Evolutionary conservation across 1,139 yeast species (phyloP).

Genomic region (Yamadazyma atmosphaerica): DNA sequence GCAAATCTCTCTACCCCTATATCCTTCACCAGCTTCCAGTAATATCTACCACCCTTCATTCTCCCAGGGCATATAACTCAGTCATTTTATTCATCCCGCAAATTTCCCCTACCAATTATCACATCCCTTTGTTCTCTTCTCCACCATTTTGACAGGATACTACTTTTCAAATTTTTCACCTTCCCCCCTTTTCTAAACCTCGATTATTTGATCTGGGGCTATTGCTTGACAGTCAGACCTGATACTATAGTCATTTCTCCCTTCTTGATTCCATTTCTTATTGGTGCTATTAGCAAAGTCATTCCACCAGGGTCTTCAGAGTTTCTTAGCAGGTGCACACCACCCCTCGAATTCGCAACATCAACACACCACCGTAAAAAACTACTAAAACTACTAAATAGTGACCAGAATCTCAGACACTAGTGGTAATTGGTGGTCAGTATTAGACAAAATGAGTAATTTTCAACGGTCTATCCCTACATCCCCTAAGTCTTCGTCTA

Average conservation of each 20-base stretch:
- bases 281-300: not conserved
- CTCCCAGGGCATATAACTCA: not conserved
- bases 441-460: slow-evolving; percentile 14
- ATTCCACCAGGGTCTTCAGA: not conserved
- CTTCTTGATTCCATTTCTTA: too few relatives aligned
- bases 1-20: too few relatives aligned
- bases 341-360: slow-evolving; percentile 3
- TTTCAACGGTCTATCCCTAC: slow-evolving; percentile 16
- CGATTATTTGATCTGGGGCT: too few relatives aligned
- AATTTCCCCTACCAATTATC: not conserved
- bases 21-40: too few relatives aligned
- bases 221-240: too few relatives aligned
- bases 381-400: not conserved
- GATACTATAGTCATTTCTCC: too few relatives aligned
- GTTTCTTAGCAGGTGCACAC: not conserved
- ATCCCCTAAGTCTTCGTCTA: slow-evolving; percentile 14
- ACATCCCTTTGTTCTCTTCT: not conserved
- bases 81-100: not conserved
- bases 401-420: not conserved
- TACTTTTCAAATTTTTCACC: not conserved
- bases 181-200: too few relatives aligned
- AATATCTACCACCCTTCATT: not conserved
- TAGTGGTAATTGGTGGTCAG: too few relatives aligned
- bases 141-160: slow-evolving; percentile 1
- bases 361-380: slow-evolving; percentile 1